These are phyloP conservation scores for Babesia sp. DNA, from an alignment of 169 alveolate genomes.

Conservation along the genomic window DNA sequence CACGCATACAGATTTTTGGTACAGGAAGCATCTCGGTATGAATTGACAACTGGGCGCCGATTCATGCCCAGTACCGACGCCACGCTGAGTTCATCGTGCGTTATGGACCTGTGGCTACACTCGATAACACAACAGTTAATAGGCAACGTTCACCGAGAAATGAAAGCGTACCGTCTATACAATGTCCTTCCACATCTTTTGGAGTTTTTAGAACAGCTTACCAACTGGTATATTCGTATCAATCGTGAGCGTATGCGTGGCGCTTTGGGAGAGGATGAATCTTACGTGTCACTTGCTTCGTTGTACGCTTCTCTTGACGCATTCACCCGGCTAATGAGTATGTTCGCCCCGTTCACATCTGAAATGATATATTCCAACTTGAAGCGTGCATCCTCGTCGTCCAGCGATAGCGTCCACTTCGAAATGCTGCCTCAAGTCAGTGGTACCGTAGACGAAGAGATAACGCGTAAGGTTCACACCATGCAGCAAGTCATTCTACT, in stretches of 20 bases:
- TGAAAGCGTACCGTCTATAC: conserved; percentile 94
- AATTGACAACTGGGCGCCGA: conserved; percentile 68
- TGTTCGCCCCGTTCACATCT: conserved; percentile 92
- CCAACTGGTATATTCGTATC: conserved; percentile 95
- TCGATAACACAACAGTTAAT: conserved; percentile 86
- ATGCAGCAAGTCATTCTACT: conserved; percentile 77
- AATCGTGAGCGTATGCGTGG: conserved; percentile 98
- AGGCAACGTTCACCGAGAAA: conserved; percentile 88
- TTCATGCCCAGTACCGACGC: conserved; percentile 82
- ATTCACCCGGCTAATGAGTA: conserved; percentile 78
- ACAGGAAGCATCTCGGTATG: conserved; percentile 93
- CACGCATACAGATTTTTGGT: conserved; percentile 92
- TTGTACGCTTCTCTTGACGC: conserved; percentile 87
- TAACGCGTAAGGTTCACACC: conserved; percentile 33
- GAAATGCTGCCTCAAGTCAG: conserved; percentile 59
- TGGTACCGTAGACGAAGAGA: conserved; percentile 44
- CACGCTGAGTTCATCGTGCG: conserved; percentile 71
- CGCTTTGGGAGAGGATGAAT: conserved; percentile 86
- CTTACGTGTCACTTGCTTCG: conserved; percentile 84
- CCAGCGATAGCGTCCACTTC: conserved; percentile 67
- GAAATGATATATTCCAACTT: conserved; percentile 90
- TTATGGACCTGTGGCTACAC: conserved; percentile 95
- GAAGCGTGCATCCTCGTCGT: conserved; percentile 54
- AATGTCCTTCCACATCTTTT: conserved; percentile 92
- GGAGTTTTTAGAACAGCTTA: conserved; percentile 91